Base-by-base conservation (phyloP, 2,329 filamentous ascomycete species). In the Aspergillus brasiliensis region DNA sequence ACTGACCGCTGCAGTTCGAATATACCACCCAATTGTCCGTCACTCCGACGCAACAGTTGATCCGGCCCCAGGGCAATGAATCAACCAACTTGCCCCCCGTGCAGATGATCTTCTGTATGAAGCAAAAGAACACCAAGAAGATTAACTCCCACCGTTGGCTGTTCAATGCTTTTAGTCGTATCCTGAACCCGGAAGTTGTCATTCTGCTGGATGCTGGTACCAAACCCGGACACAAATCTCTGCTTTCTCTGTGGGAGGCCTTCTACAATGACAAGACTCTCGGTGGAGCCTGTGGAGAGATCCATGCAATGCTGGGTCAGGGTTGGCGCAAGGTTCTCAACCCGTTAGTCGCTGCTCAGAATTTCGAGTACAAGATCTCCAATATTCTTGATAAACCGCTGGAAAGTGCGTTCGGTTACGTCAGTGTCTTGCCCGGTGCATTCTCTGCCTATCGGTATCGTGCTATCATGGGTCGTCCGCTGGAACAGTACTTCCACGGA, bases 201-300 rank as follows among this genome's bases (percentile, higher is more conserved):
- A 97, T 99, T 75, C 84, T 99, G 68, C 87, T 99, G 58, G 95
- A 99, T 81, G 95, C 95, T 21, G 95, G 95, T 82, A 99, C 95
- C 53, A 98, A 98, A 82, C 95, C 95, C 21, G 93, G 94, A 47
- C 84, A 89, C 59, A 95, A 94, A 80, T 97, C 94, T 17, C 86
- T 99, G 47, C 85, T 98, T 23, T 88, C 92, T 42, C 86, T 99
- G 11, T 99, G 95, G 95, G 94, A 99, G 78, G 94, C 91, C 42
- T 99, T 99, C 82, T 98, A 98, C 83, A 99, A 99, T 80, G 95
- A 99, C 85, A 98, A 98, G 83, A 92, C 98, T 76, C 88, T 99
- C 8, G 95, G 95, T 69, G 95, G 95, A 80, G 93, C 95, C 76
- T 99, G 95, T 78, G 95, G 95, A 88, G 95, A 99, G 76, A 99